Base-by-base conservation (phyloP, 768 basidiomycete genomes). In the Boletus vinaceobasis region DNA sequence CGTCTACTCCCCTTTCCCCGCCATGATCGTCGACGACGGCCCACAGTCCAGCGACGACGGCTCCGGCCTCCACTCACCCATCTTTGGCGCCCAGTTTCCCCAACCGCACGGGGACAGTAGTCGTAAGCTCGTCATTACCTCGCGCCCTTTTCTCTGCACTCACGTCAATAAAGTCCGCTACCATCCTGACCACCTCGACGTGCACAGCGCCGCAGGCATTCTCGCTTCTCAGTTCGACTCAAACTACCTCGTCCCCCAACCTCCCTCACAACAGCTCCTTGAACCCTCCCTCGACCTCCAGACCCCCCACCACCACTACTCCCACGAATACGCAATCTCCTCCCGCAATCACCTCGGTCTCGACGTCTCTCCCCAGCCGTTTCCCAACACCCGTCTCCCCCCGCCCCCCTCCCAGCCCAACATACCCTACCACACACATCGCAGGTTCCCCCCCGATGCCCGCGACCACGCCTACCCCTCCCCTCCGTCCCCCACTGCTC, bases 21-120 rank as follows among this genome's bases (percentile, higher is more conserved):
- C 75, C 52, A 76, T 80, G 69, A 73, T 77, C 56, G 71, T 76
- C 55, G 87, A 87, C 66, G 86, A 88, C 64, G 80, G 84, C 37
- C 78, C 79, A 42, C 85, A 83, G 71, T 87, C 85, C 23, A 86
- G 84, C 69, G 87, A 88, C 66, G 87, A 88, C 64, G 82, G 85
- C 65, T 88, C 87, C 49, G 87, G 85, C 56, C 72, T 89, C 23
- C 86, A 87, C 63, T 88, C 88, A 3, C 87, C 88, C 60, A 78
- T 83, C 49, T 85, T 86, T 71, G 75, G 74, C 52, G 68, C 78
- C 46, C 73, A 74, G 27, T 78, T 74, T 61, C 73, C 76, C 69
- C 69, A 76, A 58, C 69, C 73, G 52, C 74, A 76, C 74, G 72
- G 75, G 57, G 77, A 79, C 78, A 78, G 74, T 64, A 67, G 65